Conservation (phyloP, 495 filamentous ascomycete genomes). For the Penicillium ucsense region DNA sequence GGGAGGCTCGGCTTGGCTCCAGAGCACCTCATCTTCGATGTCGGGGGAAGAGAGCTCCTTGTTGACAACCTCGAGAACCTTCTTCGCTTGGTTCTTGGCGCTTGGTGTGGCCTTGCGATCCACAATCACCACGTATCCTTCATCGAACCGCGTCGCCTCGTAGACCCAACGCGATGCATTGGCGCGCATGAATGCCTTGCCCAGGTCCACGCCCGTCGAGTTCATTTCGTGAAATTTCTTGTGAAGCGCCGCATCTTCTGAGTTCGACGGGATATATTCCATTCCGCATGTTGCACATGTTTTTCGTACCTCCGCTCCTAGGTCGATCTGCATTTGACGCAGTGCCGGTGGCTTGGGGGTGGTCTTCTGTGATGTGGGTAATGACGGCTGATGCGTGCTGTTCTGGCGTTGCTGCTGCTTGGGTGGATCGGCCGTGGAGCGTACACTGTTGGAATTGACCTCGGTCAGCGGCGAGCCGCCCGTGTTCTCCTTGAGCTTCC, state of each 20-base stretch:
- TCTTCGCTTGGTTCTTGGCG: constrained; percentile 47
- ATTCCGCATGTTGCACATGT: constrained; percentile 59
- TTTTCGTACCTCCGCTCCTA: constrained; percentile 48
- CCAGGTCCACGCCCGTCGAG: constrained; percentile 53
- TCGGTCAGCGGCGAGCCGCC: constrained; percentile 37
- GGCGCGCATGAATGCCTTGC: constrained; percentile 42
- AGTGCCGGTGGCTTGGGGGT: constrained; percentile 28
- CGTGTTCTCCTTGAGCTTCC: constrained; percentile 34
- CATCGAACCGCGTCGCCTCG: constrained; percentile 36
- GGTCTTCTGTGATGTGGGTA: constrained; percentile 3
- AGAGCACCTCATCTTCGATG: constrained; percentile 49
- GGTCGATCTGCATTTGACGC: constrained; percentile 59
- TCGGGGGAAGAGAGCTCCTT: constrained; percentile 54
- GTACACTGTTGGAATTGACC: constrained; percentile 42
- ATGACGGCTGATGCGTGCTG: background rate
- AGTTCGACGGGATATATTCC: constrained; percentile 60
- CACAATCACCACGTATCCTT: constrained; percentile 47
- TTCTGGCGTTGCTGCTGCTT: constrained; percentile 15
- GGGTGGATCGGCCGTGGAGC: constrained; percentile 29
- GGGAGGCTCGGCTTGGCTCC: constrained; percentile 42
- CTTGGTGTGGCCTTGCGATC: constrained; percentile 43
- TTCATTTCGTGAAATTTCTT: constrained; percentile 61
- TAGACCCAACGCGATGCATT: constrained; percentile 38
- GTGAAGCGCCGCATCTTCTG: constrained; percentile 55
- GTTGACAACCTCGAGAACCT: constrained; percentile 58